These are phyloP conservation scores for Botrytis tulipae DNA, from an alignment of 2,329 filamentous ascomycete genomes.

Conservation along the genomic window DNA sequence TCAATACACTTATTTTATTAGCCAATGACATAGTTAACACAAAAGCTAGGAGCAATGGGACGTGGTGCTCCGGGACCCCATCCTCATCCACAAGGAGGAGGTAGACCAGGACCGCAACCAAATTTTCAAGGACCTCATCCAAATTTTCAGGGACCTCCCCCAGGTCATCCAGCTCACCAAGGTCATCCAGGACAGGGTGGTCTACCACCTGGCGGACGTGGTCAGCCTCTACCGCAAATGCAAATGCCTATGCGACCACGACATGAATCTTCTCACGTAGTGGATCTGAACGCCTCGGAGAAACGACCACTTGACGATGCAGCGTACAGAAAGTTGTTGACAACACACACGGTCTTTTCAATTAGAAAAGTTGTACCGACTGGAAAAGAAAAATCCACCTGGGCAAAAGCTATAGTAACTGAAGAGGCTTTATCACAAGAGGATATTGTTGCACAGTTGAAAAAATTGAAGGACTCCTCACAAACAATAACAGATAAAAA, in stretches of 20 bases:
- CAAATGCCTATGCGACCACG: constrained; percentile 16
- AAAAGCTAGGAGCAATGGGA: not conserved
- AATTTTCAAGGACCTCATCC: not conserved
- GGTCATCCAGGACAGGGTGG: not conserved
- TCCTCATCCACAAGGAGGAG: not conserved
- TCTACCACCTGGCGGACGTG: not conserved
- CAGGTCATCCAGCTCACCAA: not conserved
- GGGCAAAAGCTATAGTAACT: constrained; percentile 32
- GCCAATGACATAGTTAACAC: not conserved
- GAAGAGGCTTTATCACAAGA: constrained; percentile 34
- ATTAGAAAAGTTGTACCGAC: constrained; percentile 30
- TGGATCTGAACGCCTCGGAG: constrained; percentile 1
- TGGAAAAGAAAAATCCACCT: constrained; percentile 32
- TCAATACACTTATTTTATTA: too few relatives aligned
- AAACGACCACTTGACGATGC: constrained; percentile 13
- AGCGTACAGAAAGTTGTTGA: constrained; percentile 11
- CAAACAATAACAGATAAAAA: constrained; percentile 35
- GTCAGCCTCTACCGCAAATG: constrained; percentile 9
- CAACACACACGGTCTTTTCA: constrained; percentile 29
- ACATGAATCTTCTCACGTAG: constrained; percentile 10
- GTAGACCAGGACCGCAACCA: not conserved
- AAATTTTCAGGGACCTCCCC: not conserved
- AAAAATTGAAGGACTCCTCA: constrained; percentile 31
- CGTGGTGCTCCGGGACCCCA: not conserved
- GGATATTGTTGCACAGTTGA: constrained; percentile 34